Evolutionary conservation across 169 alveolate species (phyloP).

Genomic region (Blepharisma undulans): DNA sequence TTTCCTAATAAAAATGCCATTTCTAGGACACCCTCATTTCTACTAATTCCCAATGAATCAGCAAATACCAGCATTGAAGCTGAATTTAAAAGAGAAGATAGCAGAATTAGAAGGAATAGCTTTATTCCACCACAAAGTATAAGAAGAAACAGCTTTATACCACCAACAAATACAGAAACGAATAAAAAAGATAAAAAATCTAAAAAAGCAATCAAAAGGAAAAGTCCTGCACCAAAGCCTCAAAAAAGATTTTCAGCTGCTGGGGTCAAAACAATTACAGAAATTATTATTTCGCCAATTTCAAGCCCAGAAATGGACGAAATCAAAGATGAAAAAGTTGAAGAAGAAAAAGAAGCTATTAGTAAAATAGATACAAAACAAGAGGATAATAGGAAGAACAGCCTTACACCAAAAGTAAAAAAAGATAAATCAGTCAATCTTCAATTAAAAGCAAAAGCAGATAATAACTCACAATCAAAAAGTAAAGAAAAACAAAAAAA

Average conservation of each 20-base stretch:
- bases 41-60: not conserved
- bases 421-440: not conserved
- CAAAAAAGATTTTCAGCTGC: not conserved
- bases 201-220: not conserved
- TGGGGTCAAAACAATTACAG: not conserved
- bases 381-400: no score
- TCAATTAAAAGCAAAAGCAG: not conserved
- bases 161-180: not conserved
- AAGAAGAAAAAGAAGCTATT: not conserved
- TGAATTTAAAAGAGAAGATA: not conserved
- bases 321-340: not conserved
- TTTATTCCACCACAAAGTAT: not conserved
- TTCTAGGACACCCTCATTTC: not conserved
- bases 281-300: not conserved
- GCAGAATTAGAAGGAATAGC: not conserved
- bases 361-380: not conserved
- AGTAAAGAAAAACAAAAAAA: not conserved
- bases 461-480: not conserved
- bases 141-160: not conserved
- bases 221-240: not conserved
- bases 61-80: not conserved
- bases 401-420: not conserved
- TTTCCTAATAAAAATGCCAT: not conserved
- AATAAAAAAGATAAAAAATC: not conserved
- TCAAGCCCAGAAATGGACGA: not conserved